Evolutionary conservation across 495 filamentous ascomycete species (phyloP).

Genomic region (Aspergillus indologenus): DNA sequence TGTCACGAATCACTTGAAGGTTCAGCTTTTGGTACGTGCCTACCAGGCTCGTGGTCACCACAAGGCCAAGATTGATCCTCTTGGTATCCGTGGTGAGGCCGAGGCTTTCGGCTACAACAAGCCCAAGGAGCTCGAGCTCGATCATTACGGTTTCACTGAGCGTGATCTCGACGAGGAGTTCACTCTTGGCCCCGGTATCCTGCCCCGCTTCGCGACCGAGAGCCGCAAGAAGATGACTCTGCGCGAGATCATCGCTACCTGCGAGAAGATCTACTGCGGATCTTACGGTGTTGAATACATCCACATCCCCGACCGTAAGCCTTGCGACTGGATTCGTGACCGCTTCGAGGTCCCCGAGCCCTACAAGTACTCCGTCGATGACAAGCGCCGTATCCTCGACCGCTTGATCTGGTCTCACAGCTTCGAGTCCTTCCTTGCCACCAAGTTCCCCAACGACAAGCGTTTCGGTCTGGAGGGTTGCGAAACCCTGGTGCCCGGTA

Average conservation of each 20-base stretch:
- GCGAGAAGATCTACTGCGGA: conserved; percentile 94
- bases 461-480: conserved; percentile 97
- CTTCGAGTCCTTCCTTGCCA: conserved; percentile 90
- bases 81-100: conserved; percentile 84
- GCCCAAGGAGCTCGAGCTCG: conserved; percentile 88
- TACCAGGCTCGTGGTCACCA: conserved; percentile 98
- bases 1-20: conserved; percentile 95
- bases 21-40: conserved; percentile 91
- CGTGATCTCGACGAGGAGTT: conserved; percentile 93
- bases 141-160: conserved; percentile 92
- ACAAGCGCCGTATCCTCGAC: conserved; percentile 95
- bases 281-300: conserved; percentile 97
- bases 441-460: conserved; percentile 99
- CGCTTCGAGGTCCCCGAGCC: conserved; percentile 90
- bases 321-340: conserved; percentile 96
- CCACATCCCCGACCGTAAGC: conserved; percentile 94
- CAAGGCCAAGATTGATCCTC: conserved; percentile 94
- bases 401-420: conserved; percentile 97
- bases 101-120: conserved; percentile 83
- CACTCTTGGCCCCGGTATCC: conserved; percentile 87
- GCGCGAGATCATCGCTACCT: conserved; percentile 87
- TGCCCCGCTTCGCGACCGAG: conserved; percentile 87
- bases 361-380: conserved; percentile 93
- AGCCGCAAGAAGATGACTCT: conserved; percentile 92
- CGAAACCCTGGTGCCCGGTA: conserved; percentile 93